Conservation (phyloP, 2,329 filamentous ascomycete species). For the Ceratocystis harringtonii region DNA sequence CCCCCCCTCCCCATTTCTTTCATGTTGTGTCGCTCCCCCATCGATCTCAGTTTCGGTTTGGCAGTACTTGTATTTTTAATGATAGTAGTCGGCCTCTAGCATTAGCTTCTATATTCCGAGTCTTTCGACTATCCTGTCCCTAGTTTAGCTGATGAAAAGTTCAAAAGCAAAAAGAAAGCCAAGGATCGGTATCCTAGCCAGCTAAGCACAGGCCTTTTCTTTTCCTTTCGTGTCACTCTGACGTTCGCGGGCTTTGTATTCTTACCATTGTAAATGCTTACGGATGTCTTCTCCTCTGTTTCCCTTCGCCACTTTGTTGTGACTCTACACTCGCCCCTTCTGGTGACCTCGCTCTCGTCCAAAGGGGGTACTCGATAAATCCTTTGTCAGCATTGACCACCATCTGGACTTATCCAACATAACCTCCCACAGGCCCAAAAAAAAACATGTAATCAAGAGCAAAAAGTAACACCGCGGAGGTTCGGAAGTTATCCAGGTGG, state of each 20-base stretch:
- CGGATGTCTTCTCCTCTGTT: not conserved
- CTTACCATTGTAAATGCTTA: not conserved
- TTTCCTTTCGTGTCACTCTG: not conserved
- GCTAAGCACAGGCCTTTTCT: not conserved
- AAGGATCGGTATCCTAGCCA: not conserved
- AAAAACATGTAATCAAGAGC: not conserved
- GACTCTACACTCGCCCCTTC: not conserved
- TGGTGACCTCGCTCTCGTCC: not conserved
- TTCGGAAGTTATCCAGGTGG: conserved; percentile 13
- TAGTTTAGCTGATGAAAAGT: not conserved
- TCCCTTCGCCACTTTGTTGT: not conserved
- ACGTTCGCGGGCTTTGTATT: not conserved
- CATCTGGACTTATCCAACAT: not conserved
- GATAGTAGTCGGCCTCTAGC: too few species aligned
- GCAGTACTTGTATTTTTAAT: too few species aligned
- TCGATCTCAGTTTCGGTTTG: too few species aligned
- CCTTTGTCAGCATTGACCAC: not conserved
- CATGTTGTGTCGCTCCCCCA: too few species aligned
- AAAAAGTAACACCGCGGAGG: conserved; percentile 9
- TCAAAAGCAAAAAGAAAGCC: not conserved
- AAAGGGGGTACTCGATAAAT: not conserved
- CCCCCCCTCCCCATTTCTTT: not conserved
- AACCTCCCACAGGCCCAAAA: not conserved
- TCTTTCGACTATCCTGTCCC: not conserved
- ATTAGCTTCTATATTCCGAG: too few species aligned